phyloP scores from a whole-genome alignment of 306 rosid genomes.

The Gleditsia sinensis region DNA sequence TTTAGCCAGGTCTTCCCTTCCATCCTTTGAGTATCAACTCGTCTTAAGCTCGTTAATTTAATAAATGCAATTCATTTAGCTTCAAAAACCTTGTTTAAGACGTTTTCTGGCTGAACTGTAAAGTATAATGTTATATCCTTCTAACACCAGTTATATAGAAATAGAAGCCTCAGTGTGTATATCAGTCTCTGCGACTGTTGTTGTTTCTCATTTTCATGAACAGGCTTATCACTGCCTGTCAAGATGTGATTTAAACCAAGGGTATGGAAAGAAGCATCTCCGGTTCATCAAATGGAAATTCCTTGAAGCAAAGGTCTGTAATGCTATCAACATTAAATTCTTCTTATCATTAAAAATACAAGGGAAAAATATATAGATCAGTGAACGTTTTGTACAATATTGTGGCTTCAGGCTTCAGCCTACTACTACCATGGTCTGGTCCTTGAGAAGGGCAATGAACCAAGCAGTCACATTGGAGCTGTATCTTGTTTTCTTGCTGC shows the following conservation, averaged over 20 bases:
- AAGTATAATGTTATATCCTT: slow-evolving; percentile 4
- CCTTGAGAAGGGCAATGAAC: slow-evolving; percentile 85
- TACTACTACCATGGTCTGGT: slow-evolving; percentile 93
- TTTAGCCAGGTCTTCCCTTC: slow-evolving; percentile 70
- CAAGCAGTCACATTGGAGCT: slow-evolving; percentile 62
- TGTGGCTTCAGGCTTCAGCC: slow-evolving; percentile 75
- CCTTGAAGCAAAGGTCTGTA: slow-evolving; percentile 81
- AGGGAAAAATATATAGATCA: not conserved
- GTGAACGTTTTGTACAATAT: not conserved
- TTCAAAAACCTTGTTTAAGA: slow-evolving; percentile 6
- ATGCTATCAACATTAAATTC: slow-evolving; percentile 15
- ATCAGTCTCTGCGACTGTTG: not conserved
- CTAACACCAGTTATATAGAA: not conserved
- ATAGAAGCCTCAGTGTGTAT: not conserved
- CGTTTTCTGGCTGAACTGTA: not conserved
- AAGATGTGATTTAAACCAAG: slow-evolving; percentile 54
- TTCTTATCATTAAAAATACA: not conserved
- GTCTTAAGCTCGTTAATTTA: slow-evolving; percentile 8
- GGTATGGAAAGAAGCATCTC: slow-evolving; percentile 70
- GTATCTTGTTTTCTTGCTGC: slow-evolving; percentile 93
- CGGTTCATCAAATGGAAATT: slow-evolving; percentile 91
- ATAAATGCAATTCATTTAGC: not conserved
- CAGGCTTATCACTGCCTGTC: slow-evolving; percentile 84
- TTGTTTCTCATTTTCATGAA: slow-evolving; percentile 33
- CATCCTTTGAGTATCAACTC: slow-evolving; percentile 23